Conservation (phyloP, 139 green algal genomes). For the Chlamydomonas applanata region DNA sequence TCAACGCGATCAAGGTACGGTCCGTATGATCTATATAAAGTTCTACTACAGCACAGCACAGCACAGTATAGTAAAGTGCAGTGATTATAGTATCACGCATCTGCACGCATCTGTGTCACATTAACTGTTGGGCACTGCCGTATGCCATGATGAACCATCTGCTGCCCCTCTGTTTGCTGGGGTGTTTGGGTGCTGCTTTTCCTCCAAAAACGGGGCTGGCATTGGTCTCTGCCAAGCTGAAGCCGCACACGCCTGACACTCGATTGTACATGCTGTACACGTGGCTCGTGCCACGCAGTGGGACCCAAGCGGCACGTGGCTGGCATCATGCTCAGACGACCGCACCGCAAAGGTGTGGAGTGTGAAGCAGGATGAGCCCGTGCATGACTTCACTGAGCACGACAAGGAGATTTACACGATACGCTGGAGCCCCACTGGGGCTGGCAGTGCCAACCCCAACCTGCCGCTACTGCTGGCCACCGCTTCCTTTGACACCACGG, state of each 20-base stretch:
- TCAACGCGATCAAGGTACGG: constrained; percentile 84
- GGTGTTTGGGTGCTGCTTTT: no score
- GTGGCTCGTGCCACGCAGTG: constrained; percentile 47
- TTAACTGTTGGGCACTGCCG: no score
- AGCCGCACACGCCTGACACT: no score
- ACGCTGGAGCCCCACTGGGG: constrained; percentile 73
- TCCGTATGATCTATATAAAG: no score
- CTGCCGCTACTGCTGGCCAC: constrained; percentile 69
- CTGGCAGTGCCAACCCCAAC: constrained; percentile 59
- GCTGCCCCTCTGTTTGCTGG: no score
- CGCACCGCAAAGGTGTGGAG: constrained; percentile 74
- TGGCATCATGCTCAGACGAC: constrained; percentile 91
- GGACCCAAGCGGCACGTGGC: constrained; percentile 72
- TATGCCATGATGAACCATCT: no score
- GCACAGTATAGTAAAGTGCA: no score
- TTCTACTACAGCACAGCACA: no score
- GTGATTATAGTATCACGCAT: no score
- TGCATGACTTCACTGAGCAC: constrained; percentile 71
- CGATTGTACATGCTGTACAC: background rate
- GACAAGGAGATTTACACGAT: constrained; percentile 89
- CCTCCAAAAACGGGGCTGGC: no score
- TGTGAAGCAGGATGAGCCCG: constrained; percentile 43
- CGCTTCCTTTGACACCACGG: constrained; percentile 84
- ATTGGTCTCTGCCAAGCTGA: no score
- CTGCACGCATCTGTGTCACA: no score